These are phyloP conservation scores for Boletus patriciae DNA, from an alignment of 768 basidiomycete genomes.

Conservation along the genomic window DNA sequence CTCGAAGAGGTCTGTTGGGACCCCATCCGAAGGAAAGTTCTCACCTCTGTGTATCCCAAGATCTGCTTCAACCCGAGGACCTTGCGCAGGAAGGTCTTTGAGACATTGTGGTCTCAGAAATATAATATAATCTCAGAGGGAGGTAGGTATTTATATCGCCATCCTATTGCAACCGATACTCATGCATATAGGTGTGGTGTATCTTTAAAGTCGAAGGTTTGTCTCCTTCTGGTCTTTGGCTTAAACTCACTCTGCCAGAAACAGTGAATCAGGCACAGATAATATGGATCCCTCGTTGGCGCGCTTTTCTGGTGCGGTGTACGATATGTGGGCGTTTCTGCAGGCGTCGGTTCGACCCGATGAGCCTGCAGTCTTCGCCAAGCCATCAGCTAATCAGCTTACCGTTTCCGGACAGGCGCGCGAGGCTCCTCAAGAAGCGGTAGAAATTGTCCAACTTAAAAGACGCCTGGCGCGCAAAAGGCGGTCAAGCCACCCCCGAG, in stretches of 20 bases:
- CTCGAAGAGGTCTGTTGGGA: slow-evolving; percentile 3
- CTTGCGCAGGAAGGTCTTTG: slow-evolving; percentile 1
- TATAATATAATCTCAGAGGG: neutral
- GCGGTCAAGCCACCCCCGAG: too few relatives aligned
- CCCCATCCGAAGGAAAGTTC: neutral
- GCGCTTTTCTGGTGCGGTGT: too few relatives aligned
- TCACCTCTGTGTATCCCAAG: neutral
- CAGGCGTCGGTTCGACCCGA: too few relatives aligned
- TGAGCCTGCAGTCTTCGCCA: too few relatives aligned
- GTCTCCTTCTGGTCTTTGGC: neutral
- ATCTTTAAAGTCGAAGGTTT: slow-evolving; percentile 13
- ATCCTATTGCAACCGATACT: neutral
- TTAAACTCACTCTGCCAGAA: neutral
- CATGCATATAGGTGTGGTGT: neutral
- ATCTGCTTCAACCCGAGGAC: neutral
- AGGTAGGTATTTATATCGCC: neutral
- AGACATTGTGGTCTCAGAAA: neutral
- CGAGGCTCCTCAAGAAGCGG: too few relatives aligned
- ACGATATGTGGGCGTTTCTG: too few relatives aligned
- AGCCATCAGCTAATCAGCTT: too few relatives aligned
- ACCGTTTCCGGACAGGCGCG: too few relatives aligned
- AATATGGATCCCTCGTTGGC: too few relatives aligned
- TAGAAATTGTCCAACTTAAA: too few relatives aligned
- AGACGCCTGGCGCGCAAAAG: too few relatives aligned
- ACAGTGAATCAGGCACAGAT: neutral